A percentile compares a stretch with the other conserved stretches of the same genome.
Conservation (phyloP, 1,284 basidiomycete genomes). For the Lignosus rhinocerotis region DNA sequence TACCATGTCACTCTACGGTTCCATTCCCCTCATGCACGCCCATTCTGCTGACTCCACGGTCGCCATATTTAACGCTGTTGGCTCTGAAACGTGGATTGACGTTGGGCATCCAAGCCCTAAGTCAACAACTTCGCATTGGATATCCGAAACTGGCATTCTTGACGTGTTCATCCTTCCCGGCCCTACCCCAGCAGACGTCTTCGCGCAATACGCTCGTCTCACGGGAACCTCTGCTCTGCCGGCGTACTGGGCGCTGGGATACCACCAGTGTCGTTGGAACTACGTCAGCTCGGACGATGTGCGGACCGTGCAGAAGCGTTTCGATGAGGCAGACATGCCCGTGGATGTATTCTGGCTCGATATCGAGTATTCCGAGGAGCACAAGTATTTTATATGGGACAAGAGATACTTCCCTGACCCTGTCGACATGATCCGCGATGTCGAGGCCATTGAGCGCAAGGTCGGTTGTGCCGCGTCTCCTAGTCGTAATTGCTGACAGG, state of each 20-base stretch:
- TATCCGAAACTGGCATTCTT: constrained; percentile 95
- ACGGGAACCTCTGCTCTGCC: constrained; percentile 89
- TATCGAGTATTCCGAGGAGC: constrained; percentile 93
- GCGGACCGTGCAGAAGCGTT: constrained; percentile 81
- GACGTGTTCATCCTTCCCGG: constrained; percentile 95
- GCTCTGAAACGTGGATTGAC: constrained; percentile 96
- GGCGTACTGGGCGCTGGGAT: constrained; percentile 88
- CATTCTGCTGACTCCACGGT: constrained; percentile 86
- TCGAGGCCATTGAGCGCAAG: constrained; percentile 86
- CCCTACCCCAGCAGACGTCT: constrained; percentile 78
- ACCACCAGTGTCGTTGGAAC: constrained; percentile 99
- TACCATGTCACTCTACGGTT: constrained; percentile 89
- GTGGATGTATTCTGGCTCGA: constrained; percentile 99
- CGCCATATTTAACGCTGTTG: constrained; percentile 89
- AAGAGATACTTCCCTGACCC: constrained; percentile 91
- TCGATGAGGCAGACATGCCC: constrained; percentile 93
- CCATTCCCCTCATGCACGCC: constrained; percentile 92
- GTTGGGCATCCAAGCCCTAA: constrained; percentile 66
- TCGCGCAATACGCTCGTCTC: constrained; percentile 82
- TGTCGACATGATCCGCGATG: constrained; percentile 88
- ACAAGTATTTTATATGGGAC: constrained; percentile 99
- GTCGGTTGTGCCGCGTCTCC: constrained; percentile 39
- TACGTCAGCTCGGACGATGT: constrained; percentile 93
- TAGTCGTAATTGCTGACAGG: neutral
- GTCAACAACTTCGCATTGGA: constrained; percentile 90